Conservation (phyloP, 2,329 filamentous ascomycete genomes). For the Ophidiomyces ophidiicola region DNA sequence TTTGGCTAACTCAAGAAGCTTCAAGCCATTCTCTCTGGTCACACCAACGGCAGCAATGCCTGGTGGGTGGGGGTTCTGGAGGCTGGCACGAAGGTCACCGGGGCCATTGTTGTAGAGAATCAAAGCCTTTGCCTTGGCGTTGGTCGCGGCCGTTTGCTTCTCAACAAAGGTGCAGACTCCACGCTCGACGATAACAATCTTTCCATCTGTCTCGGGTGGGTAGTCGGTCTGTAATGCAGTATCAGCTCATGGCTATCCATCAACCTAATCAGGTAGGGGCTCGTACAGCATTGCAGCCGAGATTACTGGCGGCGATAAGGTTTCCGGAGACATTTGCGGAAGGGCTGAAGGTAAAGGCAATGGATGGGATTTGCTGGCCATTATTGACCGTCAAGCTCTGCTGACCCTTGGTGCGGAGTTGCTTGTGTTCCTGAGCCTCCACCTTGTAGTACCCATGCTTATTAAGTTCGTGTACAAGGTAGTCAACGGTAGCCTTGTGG, state of each 20-base stretch:
- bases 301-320: conserved; percentile 48
- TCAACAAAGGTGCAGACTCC: conserved; percentile 59
- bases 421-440: conserved; percentile 14
- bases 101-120: conserved; percentile 63
- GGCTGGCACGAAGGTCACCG: conserved; percentile 53
- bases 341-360: conserved; percentile 16
- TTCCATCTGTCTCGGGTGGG: conserved; percentile 31
- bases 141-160: conserved; percentile 57
- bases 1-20: conserved; percentile 44
- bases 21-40: conserved; percentile 46
- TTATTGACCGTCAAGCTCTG: conserved; percentile 13
- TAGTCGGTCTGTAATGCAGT: conserved; percentile 7
- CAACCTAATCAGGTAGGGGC: conserved; percentile 5
- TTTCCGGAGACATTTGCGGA: conserved; percentile 11
- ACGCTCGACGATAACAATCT: conserved; percentile 58
- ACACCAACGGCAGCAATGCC: conserved; percentile 58
- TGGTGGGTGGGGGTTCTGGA: conserved; percentile 47
- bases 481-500: conserved; percentile 16
- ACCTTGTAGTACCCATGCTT: conserved; percentile 16
- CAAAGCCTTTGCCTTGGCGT: conserved; percentile 57
- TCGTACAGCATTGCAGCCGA: conserved; percentile 48
- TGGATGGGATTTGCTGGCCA: conserved; percentile 10
- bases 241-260: neutral
- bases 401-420: conserved; percentile 14
- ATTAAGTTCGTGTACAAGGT: conserved; percentile 14